Base-by-base conservation (phyloP, 495 filamentous ascomycete species). In the Xylaria castorea region DNA sequence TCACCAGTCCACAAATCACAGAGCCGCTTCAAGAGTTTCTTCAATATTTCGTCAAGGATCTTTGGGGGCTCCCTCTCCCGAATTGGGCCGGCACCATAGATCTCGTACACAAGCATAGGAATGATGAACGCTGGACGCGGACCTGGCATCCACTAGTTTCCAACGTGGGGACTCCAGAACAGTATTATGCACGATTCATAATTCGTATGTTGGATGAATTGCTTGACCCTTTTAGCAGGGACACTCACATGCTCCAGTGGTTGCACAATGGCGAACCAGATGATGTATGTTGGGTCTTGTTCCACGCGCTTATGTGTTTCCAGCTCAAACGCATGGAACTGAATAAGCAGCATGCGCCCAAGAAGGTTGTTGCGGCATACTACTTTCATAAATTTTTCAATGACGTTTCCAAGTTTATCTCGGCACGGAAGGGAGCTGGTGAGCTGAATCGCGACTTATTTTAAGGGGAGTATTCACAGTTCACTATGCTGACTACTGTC, bases 231-330 rank as follows among this genome's bases (percentile, higher is more conserved):
- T 48, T 0, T 18, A 5, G 42, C n/a, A 42, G 11, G 42, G 71
- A 27, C 5, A 9, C 38, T 22, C 25, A 44, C 0, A 48, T 78
- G 25, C 62, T 68, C 1, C 69, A 51, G 16, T 79, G 78, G 78
- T 27, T 79, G 1, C 18, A 53, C 27, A 73, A 75, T 0, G 68
- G 68, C 25, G 46, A 20, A 51, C 16, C 0, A 1, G 65, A 73
- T 8, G 51, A 76, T 18, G 73, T 70, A 6, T 55, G n/a, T 16
- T 78, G 73, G 73, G 62, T 79, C 42, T 68, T 78, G 4, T 73
- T 72, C 36, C 74, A 78, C 32, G 68, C 70, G 2, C 64, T 79
- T n/a, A 63, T 79, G 74, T 79, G 72, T n/a, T 53, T 79, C 3
- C 78, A 79, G 27, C 70, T 78, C 20, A 71, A 74, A 34, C 51